Conservation (phyloP, 805 yeast genomes). For the Yarrowia deformans region DNA sequence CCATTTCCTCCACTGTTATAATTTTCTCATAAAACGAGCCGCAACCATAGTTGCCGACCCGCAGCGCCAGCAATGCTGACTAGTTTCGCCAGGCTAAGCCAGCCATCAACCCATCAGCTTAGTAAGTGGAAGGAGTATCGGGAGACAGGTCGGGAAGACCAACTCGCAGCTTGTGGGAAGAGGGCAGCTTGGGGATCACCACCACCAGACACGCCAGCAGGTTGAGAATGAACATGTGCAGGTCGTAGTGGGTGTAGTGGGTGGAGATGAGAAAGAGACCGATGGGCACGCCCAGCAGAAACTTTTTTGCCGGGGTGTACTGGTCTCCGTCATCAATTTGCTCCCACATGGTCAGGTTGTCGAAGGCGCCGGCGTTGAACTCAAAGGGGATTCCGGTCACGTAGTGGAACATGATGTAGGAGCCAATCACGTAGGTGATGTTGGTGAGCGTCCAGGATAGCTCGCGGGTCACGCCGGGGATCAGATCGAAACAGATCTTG, state of each 20-base stretch:
- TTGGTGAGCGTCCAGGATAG: slow-evolving; percentile 95
- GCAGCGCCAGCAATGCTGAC: neutral
- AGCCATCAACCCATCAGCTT: neutral
- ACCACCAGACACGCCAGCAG: slow-evolving; percentile 82
- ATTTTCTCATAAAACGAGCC: neutral
- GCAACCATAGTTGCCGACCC: neutral
- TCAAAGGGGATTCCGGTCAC: slow-evolving; percentile 98
- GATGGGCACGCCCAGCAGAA: slow-evolving; percentile 91
- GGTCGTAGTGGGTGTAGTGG: slow-evolving; percentile 86
- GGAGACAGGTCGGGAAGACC: slow-evolving; percentile 45
- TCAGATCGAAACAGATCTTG: slow-evolving; percentile 76
- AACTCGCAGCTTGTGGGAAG: slow-evolving; percentile 51
- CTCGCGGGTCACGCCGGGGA: slow-evolving; percentile 82
- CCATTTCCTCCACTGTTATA: slow-evolving; percentile 26
- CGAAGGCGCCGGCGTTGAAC: slow-evolving; percentile 95
- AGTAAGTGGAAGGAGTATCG: slow-evolving; percentile 35
- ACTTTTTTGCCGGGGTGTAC: slow-evolving; percentile 95
- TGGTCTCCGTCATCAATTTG: slow-evolving; percentile 95
- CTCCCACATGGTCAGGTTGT: slow-evolving; percentile 97
- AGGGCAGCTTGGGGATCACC: slow-evolving; percentile 89
- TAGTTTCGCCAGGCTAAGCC: neutral
- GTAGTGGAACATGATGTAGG: slow-evolving; percentile 94
- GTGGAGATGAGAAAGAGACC: slow-evolving; percentile 83
- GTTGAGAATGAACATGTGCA: slow-evolving; percentile 78
- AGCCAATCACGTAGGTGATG: slow-evolving; percentile 85